Evolutionary conservation across 768 basidiomycete genomes (phyloP), one percentile per base, ranked within the genome.

Genomic region (Multifurca ochricompacta): DNA sequence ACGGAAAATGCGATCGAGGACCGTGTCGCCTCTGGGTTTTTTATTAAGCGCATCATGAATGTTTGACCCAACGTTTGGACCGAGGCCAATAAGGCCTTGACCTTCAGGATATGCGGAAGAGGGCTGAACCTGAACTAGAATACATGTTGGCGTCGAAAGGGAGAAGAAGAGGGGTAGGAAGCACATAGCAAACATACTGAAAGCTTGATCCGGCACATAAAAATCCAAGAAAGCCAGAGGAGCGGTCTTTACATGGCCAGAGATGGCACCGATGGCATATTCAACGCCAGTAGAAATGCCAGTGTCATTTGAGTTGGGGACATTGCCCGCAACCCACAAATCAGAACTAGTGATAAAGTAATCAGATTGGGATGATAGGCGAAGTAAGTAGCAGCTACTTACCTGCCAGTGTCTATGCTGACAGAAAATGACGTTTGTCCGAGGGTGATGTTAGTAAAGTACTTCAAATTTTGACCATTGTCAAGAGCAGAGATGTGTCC

Each of bases 1-100:
- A 6, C 68, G 64, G 65, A 90, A 88, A 56, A 86, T 80, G 40
- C 80, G 74, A 68, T 85, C 81, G 8, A 86, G 71, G 32, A 81
- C 73, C 0, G 81, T 69, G 56, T 78, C 75, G 4, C 79, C 83
- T 0, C 67, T 63, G 11, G 70, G 23, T n/a, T 62, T 28, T 47
- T 68, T 60, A 6, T 67, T 59, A 13, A 75, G 62, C 25, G 66
- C 58, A 41, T 62, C 41, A 50, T 73, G 68, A 49, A 87, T 67
- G 30, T 64, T 70, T 3, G 79, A 87, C 35, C 72, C 79, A n/a
- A 69, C 71, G 65, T 74, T 79, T 40, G 78, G 83, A 0, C 87
- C 87, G 3, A 87, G 76, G 3, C 85, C 83, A 62, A 77, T 64
- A 30, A 78, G 64, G 10, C 76, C 76, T 45, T 47, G 58, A 11